Conservation (phyloP, 768 basidiomycete genomes). For the Porpolomopsis calyptriformis region DNA sequence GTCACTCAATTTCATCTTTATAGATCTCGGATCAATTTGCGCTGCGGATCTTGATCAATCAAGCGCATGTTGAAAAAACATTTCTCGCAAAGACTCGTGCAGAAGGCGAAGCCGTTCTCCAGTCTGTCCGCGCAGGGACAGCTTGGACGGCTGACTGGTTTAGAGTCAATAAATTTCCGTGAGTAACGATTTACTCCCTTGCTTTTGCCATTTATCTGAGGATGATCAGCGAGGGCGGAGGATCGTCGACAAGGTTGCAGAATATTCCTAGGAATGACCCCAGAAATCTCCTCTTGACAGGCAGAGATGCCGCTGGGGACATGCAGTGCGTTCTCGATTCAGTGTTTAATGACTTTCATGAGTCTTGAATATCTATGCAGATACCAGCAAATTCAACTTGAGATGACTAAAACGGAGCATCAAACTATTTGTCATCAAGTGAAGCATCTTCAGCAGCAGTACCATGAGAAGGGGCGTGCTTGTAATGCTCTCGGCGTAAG, state of each 20-base stretch:
- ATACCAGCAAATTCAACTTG: constrained; percentile 32
- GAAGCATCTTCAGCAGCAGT: constrained; percentile 20
- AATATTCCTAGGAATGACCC: constrained; percentile 22
- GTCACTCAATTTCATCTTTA: constrained; percentile 9
- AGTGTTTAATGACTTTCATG: not conserved
- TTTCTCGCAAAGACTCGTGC: constrained; percentile 55
- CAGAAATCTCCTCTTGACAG: constrained; percentile 41
- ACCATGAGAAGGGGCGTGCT: constrained; percentile 18
- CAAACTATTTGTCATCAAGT: constrained; percentile 19
- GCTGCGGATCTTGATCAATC: constrained; percentile 72
- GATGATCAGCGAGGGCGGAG: constrained; percentile 54
- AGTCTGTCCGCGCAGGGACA: constrained; percentile 29
- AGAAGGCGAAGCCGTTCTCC: constrained; percentile 48
- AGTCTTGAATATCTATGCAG: constrained; percentile 13
- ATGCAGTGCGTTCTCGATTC: constrained; percentile 29
- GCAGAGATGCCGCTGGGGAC: constrained; percentile 38
- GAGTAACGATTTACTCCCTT: constrained; percentile 17
- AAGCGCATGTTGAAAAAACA: constrained; percentile 56
- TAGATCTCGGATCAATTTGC: constrained; percentile 72
- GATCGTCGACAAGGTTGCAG: constrained; percentile 34
- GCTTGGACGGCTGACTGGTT: constrained; percentile 59
- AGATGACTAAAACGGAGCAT: constrained; percentile 29
- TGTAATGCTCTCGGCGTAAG: constrained; percentile 27
- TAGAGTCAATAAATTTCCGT: constrained; percentile 56
- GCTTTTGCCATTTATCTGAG: not conserved